Evolutionary conservation across 257 asterid species (phyloP).

Genomic region (Orobanche coerulescens): DNA sequence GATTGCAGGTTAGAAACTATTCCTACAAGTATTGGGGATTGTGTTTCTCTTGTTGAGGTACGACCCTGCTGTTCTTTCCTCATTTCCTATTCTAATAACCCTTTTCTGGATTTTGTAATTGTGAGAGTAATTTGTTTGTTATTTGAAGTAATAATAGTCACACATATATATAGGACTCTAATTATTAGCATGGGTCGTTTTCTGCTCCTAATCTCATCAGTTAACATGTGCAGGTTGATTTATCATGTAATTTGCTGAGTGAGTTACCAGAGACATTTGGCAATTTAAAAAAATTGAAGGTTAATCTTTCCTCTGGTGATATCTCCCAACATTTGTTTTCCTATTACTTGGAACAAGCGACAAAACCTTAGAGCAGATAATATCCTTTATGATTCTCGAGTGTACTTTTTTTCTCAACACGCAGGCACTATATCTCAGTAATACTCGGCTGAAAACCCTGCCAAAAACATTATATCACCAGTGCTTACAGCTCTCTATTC

Average conservation of each 20-base stretch:
- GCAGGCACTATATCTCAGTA: no score
- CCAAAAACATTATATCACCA: no score
- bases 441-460: no score
- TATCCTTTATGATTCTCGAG: no score
- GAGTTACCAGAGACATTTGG: conserved; percentile 57
- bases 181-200: background rate
- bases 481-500: no score
- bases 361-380: background rate
- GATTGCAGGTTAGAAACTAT: conserved; percentile 44
- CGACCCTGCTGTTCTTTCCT: background rate
- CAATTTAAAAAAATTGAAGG: conserved; percentile 48
- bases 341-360: background rate
- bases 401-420: no score
- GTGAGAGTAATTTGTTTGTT: background rate
- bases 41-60: conserved; percentile 61
- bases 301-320: background rate
- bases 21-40: conserved; percentile 46
- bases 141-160: background rate
- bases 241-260: conserved; percentile 50
- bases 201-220: conserved; percentile 1
- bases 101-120: no score
- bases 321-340: background rate
- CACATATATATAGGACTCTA: background rate
- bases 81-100: conserved; percentile 3
- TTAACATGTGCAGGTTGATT: conserved; percentile 45